Percentiles rank a stretch among this genome's conserved stretches.
Evolutionary conservation across 2,329 filamentous ascomycete species (phyloP).

Genomic region (Aspergillus melleus): DNA sequence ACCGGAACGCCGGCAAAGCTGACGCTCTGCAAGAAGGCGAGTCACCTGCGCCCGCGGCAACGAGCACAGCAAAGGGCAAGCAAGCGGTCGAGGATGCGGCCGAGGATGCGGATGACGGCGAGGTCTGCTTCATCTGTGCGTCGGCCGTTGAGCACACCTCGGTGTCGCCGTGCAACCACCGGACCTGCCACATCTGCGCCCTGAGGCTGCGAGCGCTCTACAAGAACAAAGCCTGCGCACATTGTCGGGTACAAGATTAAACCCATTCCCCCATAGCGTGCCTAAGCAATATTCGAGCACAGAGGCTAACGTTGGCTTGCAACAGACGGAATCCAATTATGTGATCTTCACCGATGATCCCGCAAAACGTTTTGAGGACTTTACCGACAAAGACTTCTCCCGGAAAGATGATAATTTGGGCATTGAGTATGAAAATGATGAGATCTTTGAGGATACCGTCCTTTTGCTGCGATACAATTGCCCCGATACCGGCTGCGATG

Average conservation of each 20-base stretch:
- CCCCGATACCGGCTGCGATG: conserved; percentile 79
- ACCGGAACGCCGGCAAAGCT: conserved; percentile 19
- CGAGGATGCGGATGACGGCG: conserved; percentile 63
- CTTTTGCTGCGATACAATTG: conserved; percentile 92
- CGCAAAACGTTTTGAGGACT: conserved; percentile 83
- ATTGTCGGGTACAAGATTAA: conserved; percentile 68
- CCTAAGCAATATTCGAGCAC: not conserved
- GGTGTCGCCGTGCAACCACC: conserved; percentile 91
- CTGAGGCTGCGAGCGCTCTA: conserved; percentile 89
- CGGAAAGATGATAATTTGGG: conserved; percentile 82
- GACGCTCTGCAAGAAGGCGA: conserved; percentile 15
- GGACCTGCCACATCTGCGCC: conserved; percentile 94
- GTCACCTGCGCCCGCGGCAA: conserved; percentile 26
- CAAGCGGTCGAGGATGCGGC: conserved; percentile 26
- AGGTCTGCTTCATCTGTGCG: conserved; percentile 97
- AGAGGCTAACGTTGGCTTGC: conserved; percentile 13
- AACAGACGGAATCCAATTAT: conserved; percentile 53
- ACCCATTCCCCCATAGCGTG: not conserved
- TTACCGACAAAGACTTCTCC: conserved; percentile 68
- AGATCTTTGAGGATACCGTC: conserved; percentile 88
- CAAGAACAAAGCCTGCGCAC: conserved; percentile 94
- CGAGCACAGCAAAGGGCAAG: conserved; percentile 33
- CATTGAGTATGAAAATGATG: conserved; percentile 83
- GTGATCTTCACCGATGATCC: conserved; percentile 91
- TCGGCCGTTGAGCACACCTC: conserved; percentile 84